These are phyloP conservation scores for Ceratobasidium sp. DNA, from an alignment of 1,284 basidiomycete genomes.

Conservation along the genomic window DNA sequence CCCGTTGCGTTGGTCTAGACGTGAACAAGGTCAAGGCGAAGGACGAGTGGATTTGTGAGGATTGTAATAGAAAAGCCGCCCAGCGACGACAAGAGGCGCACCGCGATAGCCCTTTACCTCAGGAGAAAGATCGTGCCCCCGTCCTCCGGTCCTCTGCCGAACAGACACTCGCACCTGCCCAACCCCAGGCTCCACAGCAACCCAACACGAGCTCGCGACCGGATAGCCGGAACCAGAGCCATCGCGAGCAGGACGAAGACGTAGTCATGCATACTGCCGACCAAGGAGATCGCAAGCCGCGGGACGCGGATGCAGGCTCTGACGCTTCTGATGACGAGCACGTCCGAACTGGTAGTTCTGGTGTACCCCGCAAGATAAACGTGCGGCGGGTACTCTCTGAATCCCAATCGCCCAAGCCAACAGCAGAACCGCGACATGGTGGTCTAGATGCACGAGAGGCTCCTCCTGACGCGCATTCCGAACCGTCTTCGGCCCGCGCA, in stretches of 20 bases:
- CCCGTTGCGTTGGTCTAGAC: slow-evolving; percentile 31
- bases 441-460: background rate
- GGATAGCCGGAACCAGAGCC: slow-evolving; percentile 11
- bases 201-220: background rate
- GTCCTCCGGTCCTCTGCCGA: background rate
- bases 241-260: slow-evolving; percentile 24
- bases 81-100: slow-evolving; percentile 39
- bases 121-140: slow-evolving; percentile 22
- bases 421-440: background rate
- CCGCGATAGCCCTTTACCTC: slow-evolving; percentile 14
- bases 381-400: slow-evolving; percentile 30
- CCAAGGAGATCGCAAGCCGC: background rate
- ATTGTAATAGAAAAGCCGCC: slow-evolving; percentile 35
- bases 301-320: slow-evolving; percentile 11
- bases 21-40: slow-evolving; percentile 10
- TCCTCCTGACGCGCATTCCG: slow-evolving; percentile 2
- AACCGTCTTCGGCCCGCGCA: slow-evolving; percentile 10
- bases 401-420: slow-evolving; percentile 16
- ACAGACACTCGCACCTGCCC: background rate
- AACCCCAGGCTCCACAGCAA: background rate
- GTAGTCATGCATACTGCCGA: slow-evolving; percentile 29
- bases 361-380: slow-evolving; percentile 23
- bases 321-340: slow-evolving; percentile 30
- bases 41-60: slow-evolving; percentile 37
- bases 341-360: slow-evolving; percentile 8